These are phyloP conservation scores for Colletotrichum musae DNA, from an alignment of 2,329 filamentous ascomycete genomes.

Conservation along the genomic window DNA sequence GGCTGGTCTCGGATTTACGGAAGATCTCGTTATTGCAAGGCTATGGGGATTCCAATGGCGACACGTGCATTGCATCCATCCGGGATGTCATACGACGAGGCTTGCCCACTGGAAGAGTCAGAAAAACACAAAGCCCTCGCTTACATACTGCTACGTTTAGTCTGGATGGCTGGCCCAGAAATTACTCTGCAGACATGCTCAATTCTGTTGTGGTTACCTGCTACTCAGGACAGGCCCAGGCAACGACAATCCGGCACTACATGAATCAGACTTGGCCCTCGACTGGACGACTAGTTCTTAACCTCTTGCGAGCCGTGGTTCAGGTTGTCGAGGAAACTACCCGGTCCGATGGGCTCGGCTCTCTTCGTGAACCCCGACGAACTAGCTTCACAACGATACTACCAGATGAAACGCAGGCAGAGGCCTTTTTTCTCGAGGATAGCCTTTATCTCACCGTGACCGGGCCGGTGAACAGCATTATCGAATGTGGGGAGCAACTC, in stretches of 20 bases:
- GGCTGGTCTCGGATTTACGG: not conserved
- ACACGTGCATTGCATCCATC: too few species aligned
- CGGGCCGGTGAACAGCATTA: not conserved
- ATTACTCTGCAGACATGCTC: not conserved
- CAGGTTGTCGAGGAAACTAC: not conserved
- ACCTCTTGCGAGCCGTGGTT: not conserved
- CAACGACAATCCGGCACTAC: not conserved
- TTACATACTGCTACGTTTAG: not conserved
- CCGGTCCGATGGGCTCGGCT: too few species aligned
- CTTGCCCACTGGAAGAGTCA: not conserved
- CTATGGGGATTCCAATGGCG: too few species aligned
- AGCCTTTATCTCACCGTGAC: not conserved
- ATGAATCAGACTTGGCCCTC: not conserved
- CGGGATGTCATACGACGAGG: not conserved
- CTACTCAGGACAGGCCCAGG: not conserved
- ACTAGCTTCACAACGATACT: not conserved
- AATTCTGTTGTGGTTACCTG: not conserved
- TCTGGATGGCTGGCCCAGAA: not conserved
- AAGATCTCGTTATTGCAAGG: not conserved
- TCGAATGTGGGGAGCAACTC: conserved; percentile 1
- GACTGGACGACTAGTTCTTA: not conserved
- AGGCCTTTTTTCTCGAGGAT: not conserved
- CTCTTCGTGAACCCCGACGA: not conserved
- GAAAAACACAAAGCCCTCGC: not conserved
- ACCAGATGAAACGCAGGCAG: not conserved